Evolutionary conservation across 352 stramenopile genomes (phyloP), one percentile per base, ranked within the genome.

Genomic region (Achlya hypogyna): DNA sequence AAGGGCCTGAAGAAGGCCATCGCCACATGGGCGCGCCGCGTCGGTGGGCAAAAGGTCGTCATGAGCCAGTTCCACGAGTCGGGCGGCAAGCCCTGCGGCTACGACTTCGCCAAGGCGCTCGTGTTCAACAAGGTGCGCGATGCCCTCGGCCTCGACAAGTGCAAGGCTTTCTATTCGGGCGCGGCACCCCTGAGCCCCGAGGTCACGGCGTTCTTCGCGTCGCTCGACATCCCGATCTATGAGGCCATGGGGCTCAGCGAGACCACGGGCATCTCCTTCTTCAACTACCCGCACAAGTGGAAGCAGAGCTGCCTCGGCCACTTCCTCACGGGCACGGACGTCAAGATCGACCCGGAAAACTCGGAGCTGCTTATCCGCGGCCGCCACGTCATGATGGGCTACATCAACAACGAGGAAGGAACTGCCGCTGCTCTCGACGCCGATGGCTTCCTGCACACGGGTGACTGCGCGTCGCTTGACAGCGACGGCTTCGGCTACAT

Each of bases 181-280:
- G 84, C 83, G 20, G 84, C 85, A 45, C 82, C 83, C 14, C 80
- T 94, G 42, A 70, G 79, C 35, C 51, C 71, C 16, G 79, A 95
- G 51, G 78, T 81, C 20, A 47, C 93, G 9, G 69, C 82, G 25
- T 94, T 89, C 69, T 89, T 96, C 64, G 74, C 69, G 23, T 88
- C 79, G 2, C 64, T 95, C 16, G 82, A 91, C 71, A 87, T 95
- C 38, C 79, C 81, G 28, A 79, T 96, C 53, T 75, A 82, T 47
- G 86, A 93, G 63, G n/a, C 87, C 34, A 54, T 73, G 42, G 84
- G 87, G 25, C 72, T 89, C 64, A 84, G 74, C 25, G 81, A 95
- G 71, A 82, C 73, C 40, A 87, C 78, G 9, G 84, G 79, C 18
- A 69, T 81, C 25, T 52, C 62, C 5, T 69, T 69, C 22, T 68